These are phyloP conservation scores for Paraphaeosphaeria minitans DNA, from an alignment of 2,329 filamentous ascomycete genomes.

Conservation along the genomic window DNA sequence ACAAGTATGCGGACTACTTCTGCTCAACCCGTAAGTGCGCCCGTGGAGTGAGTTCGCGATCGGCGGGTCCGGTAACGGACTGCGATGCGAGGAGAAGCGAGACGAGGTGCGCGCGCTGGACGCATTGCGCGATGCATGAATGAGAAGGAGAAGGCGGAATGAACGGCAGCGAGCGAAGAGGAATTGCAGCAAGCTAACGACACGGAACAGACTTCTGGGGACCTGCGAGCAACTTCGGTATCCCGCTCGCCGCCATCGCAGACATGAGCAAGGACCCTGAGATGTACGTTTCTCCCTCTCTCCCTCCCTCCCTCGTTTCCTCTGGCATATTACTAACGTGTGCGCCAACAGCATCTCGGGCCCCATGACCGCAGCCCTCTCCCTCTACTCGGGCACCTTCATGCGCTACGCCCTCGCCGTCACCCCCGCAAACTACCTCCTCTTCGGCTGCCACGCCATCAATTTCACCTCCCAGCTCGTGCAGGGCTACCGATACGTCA, in stretches of 20 bases:
- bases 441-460: slow-evolving; percentile 70
- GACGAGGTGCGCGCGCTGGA: no score
- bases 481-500: slow-evolving; percentile 66
- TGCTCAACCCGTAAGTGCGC: slow-evolving; percentile 58
- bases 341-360: slow-evolving; percentile 63
- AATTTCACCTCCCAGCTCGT: slow-evolving; percentile 66
- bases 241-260: slow-evolving; percentile 59
- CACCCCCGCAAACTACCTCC: slow-evolving; percentile 67
- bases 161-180: neutral
- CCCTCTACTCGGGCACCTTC: slow-evolving; percentile 67
- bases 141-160: neutral
- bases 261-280: slow-evolving; percentile 60
- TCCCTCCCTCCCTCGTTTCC: neutral
- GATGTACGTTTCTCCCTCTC: slow-evolving; percentile 47
- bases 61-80: slow-evolving; percentile 6
- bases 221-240: slow-evolving; percentile 59
- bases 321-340: neutral
- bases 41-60: neutral
- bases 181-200: slow-evolving; percentile 6
- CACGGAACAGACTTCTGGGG: slow-evolving; percentile 56
- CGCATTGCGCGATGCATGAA: neutral
- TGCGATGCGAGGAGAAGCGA: neutral
- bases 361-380: slow-evolving; percentile 65
- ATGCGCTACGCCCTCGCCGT: slow-evolving; percentile 71
- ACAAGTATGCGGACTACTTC: slow-evolving; percentile 57